These are phyloP conservation scores for Trifolium fragiferum DNA, from an alignment of 306 rosid genomes.

Conservation along the genomic window DNA sequence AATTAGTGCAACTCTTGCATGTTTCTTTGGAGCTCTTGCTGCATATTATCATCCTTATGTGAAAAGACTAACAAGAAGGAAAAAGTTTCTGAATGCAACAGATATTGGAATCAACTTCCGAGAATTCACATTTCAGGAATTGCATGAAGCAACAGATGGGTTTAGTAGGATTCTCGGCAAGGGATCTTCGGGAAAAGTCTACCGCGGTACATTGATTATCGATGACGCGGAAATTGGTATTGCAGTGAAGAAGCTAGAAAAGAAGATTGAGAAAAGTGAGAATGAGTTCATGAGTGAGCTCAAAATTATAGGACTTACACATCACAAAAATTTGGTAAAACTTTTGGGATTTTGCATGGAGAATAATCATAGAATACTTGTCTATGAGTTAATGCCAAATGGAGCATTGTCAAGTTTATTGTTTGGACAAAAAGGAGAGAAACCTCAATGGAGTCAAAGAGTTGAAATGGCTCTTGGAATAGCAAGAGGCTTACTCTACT, in stretches of 20 bases:
- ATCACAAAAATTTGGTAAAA: constrained; percentile 50
- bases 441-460: constrained; percentile 47
- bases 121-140: background rate
- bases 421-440: constrained; percentile 33
- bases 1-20: background rate
- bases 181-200: constrained; percentile 42
- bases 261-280: constrained; percentile 37
- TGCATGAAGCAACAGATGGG: background rate
- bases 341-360: constrained; percentile 49
- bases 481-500: constrained; percentile 45
- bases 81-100: background rate
- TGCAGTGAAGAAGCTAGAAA: constrained; percentile 48
- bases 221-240: constrained; percentile 37
- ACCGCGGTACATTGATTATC: constrained; percentile 27
- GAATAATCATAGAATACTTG: constrained; percentile 38
- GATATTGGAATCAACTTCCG: background rate
- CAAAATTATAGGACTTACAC: constrained; percentile 45
- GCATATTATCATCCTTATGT: background rate
- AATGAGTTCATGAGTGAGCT: constrained; percentile 51
- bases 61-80: background rate
- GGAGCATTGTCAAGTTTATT: constrained; percentile 41
- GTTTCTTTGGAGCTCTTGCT: background rate
- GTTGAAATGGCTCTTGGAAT: constrained; percentile 46
- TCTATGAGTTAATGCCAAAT: constrained; percentile 49
- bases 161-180: background rate